Evolutionary conservation across 805 yeast species (phyloP), one percentile per base, ranked within the genome.

Genomic region (Wickerhamomyces strasburgensis): DNA sequence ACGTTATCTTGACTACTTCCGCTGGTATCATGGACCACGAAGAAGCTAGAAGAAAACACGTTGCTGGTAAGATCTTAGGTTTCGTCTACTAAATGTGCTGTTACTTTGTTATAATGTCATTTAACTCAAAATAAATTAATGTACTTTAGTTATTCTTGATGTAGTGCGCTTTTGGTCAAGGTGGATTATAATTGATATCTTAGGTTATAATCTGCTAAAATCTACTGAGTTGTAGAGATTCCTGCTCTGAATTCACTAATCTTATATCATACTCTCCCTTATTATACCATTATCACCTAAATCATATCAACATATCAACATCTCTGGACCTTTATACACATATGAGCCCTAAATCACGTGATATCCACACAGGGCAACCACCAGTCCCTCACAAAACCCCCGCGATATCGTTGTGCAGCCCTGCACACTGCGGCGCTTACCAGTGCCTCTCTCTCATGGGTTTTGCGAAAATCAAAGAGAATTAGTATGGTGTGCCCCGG

Each of bases 1-100:
- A 72, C 80, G 89, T 89, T 64, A 85, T 89, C 72, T 80, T 89
- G 69, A 90, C 98, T 73, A 89, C 98, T 60, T 90, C 97, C 62
- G 96, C 97, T 62, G 98, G 98, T 77, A 89, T 89, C 62, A 87
- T 89, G 95, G 97, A 90, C 80, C 98, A 89, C 78, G 97, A 90
- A 79, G 97, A 89, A 78, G 98, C 98, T 63, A 86, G 95, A 82
- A 84, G 97, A 82, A 90, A 89, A 87, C 97, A 89, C 77, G 97
- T 89, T 60, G 87, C 96, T 58, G 98, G 98, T 72, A 89, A 89
- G 81, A 84, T 89, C 72, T 82, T 89, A 65, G 98, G 97, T 66
- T 89, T 85, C 76, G 96, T 89, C 54, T 88, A 88, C 84, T 88
- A 84, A 34, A 19, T 25, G 10, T 21, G 25, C 25, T 21, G 11